Conservation (phyloP, 2,329 filamentous ascomycete species). For the Neopestalotiopsis sp. region DNA sequence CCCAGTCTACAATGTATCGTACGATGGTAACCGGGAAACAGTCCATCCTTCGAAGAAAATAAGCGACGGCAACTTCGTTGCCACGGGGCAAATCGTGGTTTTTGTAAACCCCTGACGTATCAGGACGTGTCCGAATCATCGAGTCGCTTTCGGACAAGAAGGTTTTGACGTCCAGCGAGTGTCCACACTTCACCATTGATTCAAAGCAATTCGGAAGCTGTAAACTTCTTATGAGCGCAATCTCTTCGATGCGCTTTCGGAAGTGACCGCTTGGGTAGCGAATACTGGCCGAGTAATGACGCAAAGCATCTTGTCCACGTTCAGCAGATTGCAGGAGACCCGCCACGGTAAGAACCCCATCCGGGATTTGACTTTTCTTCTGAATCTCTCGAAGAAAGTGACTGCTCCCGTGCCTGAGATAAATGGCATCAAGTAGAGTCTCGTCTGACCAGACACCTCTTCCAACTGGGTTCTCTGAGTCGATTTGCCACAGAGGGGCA, state of each 20-base stretch:
- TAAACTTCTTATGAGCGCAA: background rate
- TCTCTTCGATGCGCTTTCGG: background rate
- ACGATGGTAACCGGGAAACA: too few species aligned
- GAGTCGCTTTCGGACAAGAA: too few species aligned
- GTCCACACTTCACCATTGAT: background rate
- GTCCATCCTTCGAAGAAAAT: too few species aligned
- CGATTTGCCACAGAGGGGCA: background rate
- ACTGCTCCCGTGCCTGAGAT: background rate
- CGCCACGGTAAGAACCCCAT: background rate
- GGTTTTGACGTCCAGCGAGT: background rate
- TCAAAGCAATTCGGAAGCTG: background rate
- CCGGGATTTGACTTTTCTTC: background rate
- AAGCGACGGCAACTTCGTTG: too few species aligned
- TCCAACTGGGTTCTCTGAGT: background rate
- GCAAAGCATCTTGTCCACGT: background rate
- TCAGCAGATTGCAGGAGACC: background rate
- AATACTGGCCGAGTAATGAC: background rate
- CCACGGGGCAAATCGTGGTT: too few species aligned
- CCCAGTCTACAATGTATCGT: too few species aligned
- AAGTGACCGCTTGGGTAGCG: background rate
- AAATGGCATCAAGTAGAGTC: background rate
- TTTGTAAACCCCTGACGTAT: too few species aligned
- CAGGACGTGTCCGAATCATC: too few species aligned
- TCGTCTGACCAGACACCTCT: background rate
- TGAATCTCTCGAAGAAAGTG: background rate